Evolutionary conservation across 2,329 filamentous ascomycete species (phyloP), one percentile per base, ranked within the genome.

Genomic region (Aspergillus sp.): DNA sequence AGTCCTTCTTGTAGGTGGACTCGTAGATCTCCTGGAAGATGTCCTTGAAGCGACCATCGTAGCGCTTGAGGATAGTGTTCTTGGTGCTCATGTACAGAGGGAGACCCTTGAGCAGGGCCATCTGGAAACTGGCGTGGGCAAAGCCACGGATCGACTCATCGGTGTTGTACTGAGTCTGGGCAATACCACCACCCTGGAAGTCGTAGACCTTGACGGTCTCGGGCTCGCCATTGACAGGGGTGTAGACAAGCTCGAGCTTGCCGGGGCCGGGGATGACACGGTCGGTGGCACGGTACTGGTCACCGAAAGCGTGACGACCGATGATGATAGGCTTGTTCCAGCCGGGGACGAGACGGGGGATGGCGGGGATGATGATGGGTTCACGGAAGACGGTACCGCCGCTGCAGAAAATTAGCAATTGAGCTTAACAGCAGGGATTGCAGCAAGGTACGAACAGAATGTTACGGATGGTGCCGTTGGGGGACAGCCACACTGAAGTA

Each of bases 1-100:
- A 98, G 48, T 91, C 86, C 77, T 87, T 85, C 85, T 91, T 89
- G 85, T 98, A 99, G 71, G 89, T 82, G 61, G 84, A 85, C 65
- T 98, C 91, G 81, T 94, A 99, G 72, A 98, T 87, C 74, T 96
- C 91, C 85, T 99, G 91, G 88, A 99, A 99, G 79, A 98, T 96
- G 75, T 99, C 95, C 89, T 98, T 98, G 87, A 99, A 99, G 72
- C 91, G 87, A 56, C 95, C 95, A 76, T 99, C 95, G 81, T 99
- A 99, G 80, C 93, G 94, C 86, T 99, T 99, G 70, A 99, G 84
- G 72, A 99, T 99, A 70, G 95, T 99, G 86, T 98, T 98, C 90
- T 99, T 99, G 80, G 95, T 99, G 86, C 92, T 97, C 94, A 98
- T 96, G 85, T 98, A 99, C 73, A 99, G 84, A n/a, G 95, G 95